Percentiles rank a stretch among this genome's conserved stretches.
Conservation (phyloP, 768 basidiomycete genomes). For the Hygrocybe punicea region DNA sequence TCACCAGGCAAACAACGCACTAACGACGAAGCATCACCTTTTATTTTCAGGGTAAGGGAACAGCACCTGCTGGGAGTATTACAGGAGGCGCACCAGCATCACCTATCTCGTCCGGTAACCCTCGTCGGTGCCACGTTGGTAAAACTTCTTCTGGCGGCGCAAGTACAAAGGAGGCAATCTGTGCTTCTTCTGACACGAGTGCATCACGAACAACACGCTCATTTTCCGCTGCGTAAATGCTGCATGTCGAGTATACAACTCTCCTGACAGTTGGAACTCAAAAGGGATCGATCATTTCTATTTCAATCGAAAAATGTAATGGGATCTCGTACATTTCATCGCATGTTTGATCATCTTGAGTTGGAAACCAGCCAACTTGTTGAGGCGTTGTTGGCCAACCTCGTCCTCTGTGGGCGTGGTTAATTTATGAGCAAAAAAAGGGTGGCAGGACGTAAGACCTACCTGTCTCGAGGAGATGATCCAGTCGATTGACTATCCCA, state of each 20-base stretch:
- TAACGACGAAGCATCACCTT: constrained; percentile 57
- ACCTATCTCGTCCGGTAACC: constrained; percentile 62
- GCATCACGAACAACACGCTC: constrained; percentile 83
- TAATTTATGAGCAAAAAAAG: constrained; percentile 2
- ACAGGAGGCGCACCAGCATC: constrained; percentile 39
- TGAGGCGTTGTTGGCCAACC: constrained; percentile 64
- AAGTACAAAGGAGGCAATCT: constrained; percentile 56
- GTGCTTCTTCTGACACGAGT: constrained; percentile 68
- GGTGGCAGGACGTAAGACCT: constrained; percentile 14
- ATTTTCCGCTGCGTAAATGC: constrained; percentile 86
- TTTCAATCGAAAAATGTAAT: constrained; percentile 7
- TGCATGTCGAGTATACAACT: constrained; percentile 99
- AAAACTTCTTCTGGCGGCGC: constrained; percentile 67
- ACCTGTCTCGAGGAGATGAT: constrained; percentile 79
- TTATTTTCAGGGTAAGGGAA: background rate
- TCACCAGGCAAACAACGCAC: constrained; percentile 75
- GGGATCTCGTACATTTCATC: constrained; percentile 71
- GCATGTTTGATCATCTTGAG: constrained; percentile 89
- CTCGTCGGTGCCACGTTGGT: constrained; percentile 81
- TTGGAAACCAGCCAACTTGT: constrained; percentile 85
- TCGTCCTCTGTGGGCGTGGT: constrained; percentile 45
- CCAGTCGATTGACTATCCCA: constrained; percentile 86
- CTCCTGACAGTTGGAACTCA: constrained; percentile 71
- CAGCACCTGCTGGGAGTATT: background rate
- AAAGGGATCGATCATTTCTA: background rate